Evolutionary conservation across 2,329 filamentous ascomycete species (phyloP).

Genomic region (Fusarium transvaalense): DNA sequence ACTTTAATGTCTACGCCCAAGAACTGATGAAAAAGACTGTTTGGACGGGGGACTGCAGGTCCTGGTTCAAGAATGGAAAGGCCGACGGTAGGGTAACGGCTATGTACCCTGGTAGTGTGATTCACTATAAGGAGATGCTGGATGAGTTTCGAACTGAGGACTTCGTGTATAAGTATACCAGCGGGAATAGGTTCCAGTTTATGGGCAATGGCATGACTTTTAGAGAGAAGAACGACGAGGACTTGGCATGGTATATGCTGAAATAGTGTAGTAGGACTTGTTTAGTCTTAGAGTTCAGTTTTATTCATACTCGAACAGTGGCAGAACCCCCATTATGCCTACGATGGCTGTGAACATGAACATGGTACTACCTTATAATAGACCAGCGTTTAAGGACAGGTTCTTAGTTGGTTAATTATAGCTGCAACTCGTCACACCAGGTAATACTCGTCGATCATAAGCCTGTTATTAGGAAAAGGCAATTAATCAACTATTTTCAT

Average conservation of each 20-base stretch:
- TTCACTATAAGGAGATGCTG: not conserved
- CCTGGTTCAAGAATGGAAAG: conserved; percentile 16
- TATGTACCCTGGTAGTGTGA: not conserved
- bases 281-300: too few relatives aligned
- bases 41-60: conserved; percentile 12
- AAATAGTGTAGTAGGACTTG: too few relatives aligned
- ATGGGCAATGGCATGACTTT: conserved; percentile 7
- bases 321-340: too few relatives aligned
- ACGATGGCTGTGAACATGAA: too few relatives aligned
- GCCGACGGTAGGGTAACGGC: conserved; percentile 2
- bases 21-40: conserved; percentile 17
- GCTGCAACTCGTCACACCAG: too few relatives aligned
- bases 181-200: not conserved
- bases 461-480: too few relatives aligned
- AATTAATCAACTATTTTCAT: too few relatives aligned
- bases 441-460: too few relatives aligned
- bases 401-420: too few relatives aligned
- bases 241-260: not conserved
- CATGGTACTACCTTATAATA: too few relatives aligned
- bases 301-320: too few relatives aligned
- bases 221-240: not conserved
- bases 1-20: conserved; percentile 23
- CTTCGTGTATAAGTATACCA: not conserved
- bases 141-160: conserved; percentile 3
- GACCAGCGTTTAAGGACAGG: too few relatives aligned